Evolutionary conservation across 306 rosid genomes (phyloP), one percentile per base, ranked within the genome.

Genomic region (Begonia fuchsioides): DNA sequence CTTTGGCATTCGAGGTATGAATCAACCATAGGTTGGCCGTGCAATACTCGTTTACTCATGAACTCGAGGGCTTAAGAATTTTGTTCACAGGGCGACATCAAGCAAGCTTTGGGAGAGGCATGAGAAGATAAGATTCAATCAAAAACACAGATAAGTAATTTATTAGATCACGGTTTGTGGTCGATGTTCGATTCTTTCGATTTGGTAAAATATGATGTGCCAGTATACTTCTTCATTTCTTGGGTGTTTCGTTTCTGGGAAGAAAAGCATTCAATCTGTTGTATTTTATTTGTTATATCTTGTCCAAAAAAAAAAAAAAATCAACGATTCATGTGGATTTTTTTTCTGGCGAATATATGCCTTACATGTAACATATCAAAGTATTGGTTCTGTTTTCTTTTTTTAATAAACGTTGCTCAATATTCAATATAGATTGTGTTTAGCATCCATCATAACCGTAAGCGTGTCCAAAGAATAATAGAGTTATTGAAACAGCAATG

Each of bases 41-140:
- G 14, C 15, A 32, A 15, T 15, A 38, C 57, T 20, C 10, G 44
- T 64, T 57, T 47, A 17, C 41, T 52, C 40, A 43, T 54, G 47
- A 40, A 15, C n/a, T 17, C 9, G 39, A 64, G 49, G 62, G 14
- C 47, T 20, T 55, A 51, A 20, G 12, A 32, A 38, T 32, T 61
- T 43, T 65, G 56, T 59, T 52, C 67, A 15, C 72, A 88, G 95
- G 60, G 5, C 18, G 94, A 85, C 62, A 71, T 90, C 70, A 79
- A 82, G 78, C 82, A 77, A 65, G 95, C 93, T 8, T 61, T 92
- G 61, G 77, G 77, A 70, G 71, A 57, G 49, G 85, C 43, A 43
- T 77, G 77, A 81, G 55, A 50, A 14, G 59, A 43, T 39, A 17
- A 47, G 13, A 13, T 40, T 43, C 53, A 32, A 49, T 32, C n/a